These are phyloP conservation scores for Vinca minor DNA, from an alignment of 257 asterid genomes.

Conservation along the genomic window DNA sequence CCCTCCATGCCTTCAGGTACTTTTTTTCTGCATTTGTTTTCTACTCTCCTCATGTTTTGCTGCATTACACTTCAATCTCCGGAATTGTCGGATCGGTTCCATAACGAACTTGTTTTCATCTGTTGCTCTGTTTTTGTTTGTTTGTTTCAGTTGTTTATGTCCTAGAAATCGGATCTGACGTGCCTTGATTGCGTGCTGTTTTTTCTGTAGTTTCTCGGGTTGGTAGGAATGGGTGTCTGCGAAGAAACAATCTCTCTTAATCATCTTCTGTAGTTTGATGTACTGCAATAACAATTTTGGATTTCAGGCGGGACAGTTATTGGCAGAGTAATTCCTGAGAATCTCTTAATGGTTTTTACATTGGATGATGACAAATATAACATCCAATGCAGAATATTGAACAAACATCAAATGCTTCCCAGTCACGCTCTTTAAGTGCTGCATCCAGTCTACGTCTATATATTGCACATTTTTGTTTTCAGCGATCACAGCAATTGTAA, in stretches of 20 bases:
- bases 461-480: not conserved
- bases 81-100: too few relatives aligned
- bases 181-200: not conserved
- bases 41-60: too few relatives aligned
- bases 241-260: not conserved
- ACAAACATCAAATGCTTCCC: not conserved
- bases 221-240: not conserved
- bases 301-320: not conserved
- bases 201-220: not conserved
- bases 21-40: not conserved
- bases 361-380: not conserved
- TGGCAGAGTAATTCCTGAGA: not conserved
- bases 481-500: not conserved
- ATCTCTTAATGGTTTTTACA: not conserved
- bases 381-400: not conserved
- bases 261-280: not conserved
- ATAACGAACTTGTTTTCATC: not conserved
- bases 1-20: constrained; percentile 94
- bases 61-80: too few relatives aligned
- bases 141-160: not conserved
- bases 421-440: not conserved
- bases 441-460: not conserved
- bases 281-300: not conserved
- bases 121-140: not conserved
- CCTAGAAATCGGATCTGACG: constrained; percentile 5